Evolutionary conservation across 306 rosid genomes (phyloP).

Genomic region (Vicia villosa): DNA sequence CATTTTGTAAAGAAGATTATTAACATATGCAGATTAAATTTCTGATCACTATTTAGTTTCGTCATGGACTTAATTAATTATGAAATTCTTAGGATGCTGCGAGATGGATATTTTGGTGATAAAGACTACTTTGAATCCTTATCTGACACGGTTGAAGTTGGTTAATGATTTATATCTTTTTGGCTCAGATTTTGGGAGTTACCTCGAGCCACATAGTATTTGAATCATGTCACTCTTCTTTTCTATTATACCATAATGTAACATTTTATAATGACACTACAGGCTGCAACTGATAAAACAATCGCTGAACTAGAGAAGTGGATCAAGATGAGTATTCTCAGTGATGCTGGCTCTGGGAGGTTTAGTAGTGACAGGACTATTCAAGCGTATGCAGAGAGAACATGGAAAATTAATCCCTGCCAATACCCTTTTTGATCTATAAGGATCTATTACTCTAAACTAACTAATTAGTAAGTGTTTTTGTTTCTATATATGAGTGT

Average conservation of each 20-base stretch:
- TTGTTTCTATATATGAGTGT: background rate
- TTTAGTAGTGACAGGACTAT: conserved; percentile 79
- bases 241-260: background rate
- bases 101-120: conserved; percentile 68
- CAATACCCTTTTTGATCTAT: conserved; percentile 57
- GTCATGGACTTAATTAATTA: conserved; percentile 17
- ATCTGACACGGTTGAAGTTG: conserved; percentile 63
- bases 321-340: conserved; percentile 71
- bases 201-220: conserved; percentile 65
- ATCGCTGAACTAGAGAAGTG: conserved; percentile 60
- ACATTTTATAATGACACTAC: conserved; percentile 23
- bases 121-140: conserved; percentile 64
- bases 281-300: conserved; percentile 78
- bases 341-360: conserved; percentile 68
- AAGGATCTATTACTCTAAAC: conserved; percentile 3
- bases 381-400: conserved; percentile 61
- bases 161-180: conserved; percentile 62
- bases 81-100: conserved; percentile 58
- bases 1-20: conserved; percentile 12
- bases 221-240: background rate
- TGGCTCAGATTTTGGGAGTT: conserved; percentile 69
- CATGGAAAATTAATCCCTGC: conserved; percentile 74
- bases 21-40: background rate
- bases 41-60: background rate
- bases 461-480: background rate